Evolutionary conservation across 108 stramenopile species (phyloP).

Genomic region (Ochromonas danica): DNA sequence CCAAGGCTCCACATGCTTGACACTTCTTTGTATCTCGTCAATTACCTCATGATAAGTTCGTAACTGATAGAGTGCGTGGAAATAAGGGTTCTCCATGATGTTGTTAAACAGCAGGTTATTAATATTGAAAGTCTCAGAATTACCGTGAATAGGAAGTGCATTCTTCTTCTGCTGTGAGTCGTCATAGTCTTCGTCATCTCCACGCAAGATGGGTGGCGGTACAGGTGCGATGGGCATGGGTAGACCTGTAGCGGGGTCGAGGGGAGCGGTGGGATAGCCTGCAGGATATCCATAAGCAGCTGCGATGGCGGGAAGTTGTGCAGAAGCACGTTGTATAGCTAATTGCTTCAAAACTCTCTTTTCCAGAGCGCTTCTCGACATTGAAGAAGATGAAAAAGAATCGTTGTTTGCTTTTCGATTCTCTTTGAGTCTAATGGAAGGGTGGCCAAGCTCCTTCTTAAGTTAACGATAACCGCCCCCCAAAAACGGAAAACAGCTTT

Average conservation of each 20-base stretch:
- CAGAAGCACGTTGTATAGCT: no score
- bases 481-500: no score
- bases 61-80: constrained; percentile 64
- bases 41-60: constrained; percentile 75
- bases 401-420: no score
- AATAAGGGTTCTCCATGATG: constrained; percentile 76
- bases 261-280: no score
- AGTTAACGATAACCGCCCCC: no score
- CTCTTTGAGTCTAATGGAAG: no score
- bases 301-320: no score
- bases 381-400: no score
- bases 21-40: constrained; percentile 86
- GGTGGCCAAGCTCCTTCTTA: no score
- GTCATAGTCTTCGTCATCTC: constrained; percentile 21
- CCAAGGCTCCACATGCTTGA: constrained; percentile 86
- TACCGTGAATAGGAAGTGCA: constrained; percentile 45
- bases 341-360: no score
- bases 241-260: background rate
- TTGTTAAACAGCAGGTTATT: constrained; percentile 82
- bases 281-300: no score
- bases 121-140: constrained; percentile 75
- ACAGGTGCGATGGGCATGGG: background rate
- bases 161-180: constrained; percentile 1
- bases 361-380: background rate
- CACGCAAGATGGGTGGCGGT: background rate